Conservation (phyloP, 1,139 yeast species). For the Pichia sp. region DNA sequence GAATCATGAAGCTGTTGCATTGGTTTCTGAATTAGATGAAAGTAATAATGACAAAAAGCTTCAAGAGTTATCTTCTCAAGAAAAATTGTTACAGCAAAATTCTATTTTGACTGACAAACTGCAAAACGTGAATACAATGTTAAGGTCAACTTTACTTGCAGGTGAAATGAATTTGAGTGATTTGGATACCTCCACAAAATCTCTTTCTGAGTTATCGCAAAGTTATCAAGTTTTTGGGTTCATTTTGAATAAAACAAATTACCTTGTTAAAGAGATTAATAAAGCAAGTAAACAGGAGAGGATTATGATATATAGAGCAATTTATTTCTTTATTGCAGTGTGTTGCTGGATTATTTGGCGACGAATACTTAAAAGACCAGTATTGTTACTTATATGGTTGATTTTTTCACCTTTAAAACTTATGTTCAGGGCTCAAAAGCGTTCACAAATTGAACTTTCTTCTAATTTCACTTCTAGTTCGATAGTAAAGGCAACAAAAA, state of each 20-base stretch:
- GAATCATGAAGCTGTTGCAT: slow-evolving; percentile 4
- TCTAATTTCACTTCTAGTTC: too few species aligned
- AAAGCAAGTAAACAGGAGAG: slow-evolving; percentile 62
- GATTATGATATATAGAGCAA: slow-evolving; percentile 48
- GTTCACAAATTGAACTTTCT: not conserved
- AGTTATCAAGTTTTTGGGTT: slow-evolving; percentile 48
- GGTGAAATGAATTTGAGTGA: slow-evolving; percentile 57
- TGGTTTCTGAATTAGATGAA: not conserved
- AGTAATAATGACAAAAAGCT: slow-evolving; percentile 20
- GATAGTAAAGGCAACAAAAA: not conserved
- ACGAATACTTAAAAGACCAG: slow-evolving; percentile 51
- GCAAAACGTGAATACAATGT: slow-evolving; percentile 25
- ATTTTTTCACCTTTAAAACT: slow-evolving; percentile 36
- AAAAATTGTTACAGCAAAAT: slow-evolving; percentile 25
- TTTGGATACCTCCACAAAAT: slow-evolving; percentile 51
- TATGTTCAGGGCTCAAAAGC: slow-evolving; percentile 30
- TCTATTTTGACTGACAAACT: slow-evolving; percentile 23
- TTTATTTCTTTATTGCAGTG: slow-evolving; percentile 50
- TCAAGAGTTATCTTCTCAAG: slow-evolving; percentile 21
- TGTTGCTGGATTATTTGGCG: slow-evolving; percentile 61
- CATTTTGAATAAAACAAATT: slow-evolving; percentile 46
- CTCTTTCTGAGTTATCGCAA: slow-evolving; percentile 42
- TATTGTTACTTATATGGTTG: slow-evolving; percentile 52
- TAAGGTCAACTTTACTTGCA: slow-evolving; percentile 33
- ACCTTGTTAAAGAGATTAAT: slow-evolving; percentile 56